Evolutionary conservation across 2,329 filamentous ascomycete species (phyloP).

Genomic region (Acarospora socialis): DNA sequence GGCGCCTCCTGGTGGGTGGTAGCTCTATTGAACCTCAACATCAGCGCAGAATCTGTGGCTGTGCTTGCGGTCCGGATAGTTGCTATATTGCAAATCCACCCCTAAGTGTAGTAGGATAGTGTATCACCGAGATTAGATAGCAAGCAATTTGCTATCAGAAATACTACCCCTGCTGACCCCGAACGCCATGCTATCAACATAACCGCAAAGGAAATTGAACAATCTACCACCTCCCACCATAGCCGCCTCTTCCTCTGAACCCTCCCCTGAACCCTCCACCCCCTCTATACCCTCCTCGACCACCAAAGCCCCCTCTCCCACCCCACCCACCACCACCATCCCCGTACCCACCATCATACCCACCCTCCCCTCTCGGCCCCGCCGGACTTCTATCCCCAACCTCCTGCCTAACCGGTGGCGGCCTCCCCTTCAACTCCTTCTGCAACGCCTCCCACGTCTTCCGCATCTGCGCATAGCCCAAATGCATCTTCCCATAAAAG

Average conservation of each 20-base stretch:
- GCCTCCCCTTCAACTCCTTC: conserved; percentile 67
- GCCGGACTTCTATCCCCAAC: conserved; percentile 18
- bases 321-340: conserved; percentile 38
- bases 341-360: conserved; percentile 33
- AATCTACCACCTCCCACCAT: conserved; percentile 27
- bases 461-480: conserved; percentile 96
- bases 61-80: too few species aligned
- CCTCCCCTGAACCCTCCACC: conserved; percentile 33
- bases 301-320: conserved; percentile 38
- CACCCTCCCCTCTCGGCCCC: conserved; percentile 25
- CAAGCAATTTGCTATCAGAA: conserved; percentile 1
- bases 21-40: too few species aligned
- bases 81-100: too few species aligned
- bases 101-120: too few species aligned
- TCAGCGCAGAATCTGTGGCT: too few species aligned
- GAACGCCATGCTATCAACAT: conserved; percentile 10
- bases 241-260: conserved; percentile 24
- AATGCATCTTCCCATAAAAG: conserved; percentile 98
- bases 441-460: conserved; percentile 80
- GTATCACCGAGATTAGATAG: conserved; percentile 1
- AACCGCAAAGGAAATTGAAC: background rate
- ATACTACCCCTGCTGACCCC: conserved; percentile 2
- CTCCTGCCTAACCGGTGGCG: conserved; percentile 40
- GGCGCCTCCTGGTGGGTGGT: conserved; percentile 1
- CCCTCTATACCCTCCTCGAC: conserved; percentile 31